Evolutionary conservation across 208 protist genomes (phyloP).

Genomic region (Lotmaria passim): DNA sequence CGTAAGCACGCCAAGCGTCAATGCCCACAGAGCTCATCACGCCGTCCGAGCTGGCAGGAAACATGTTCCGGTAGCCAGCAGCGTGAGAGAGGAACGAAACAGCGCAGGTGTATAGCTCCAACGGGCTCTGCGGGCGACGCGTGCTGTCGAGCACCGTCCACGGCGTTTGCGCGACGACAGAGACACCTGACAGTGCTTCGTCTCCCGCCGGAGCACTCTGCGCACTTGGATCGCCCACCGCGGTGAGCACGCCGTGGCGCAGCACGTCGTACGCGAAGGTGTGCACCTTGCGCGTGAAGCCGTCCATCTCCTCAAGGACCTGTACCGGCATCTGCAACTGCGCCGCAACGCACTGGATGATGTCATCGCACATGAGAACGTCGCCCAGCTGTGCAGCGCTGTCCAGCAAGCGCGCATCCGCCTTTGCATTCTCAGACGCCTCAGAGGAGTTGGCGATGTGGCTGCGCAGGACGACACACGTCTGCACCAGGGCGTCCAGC

Average conservation of each 20-base stretch:
- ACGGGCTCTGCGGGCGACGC: conserved; percentile 15
- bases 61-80: not conserved
- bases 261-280: conserved; percentile 12
- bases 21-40: not conserved
- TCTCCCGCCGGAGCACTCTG: not conserved
- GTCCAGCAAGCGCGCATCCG: not conserved
- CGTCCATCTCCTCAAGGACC: conserved; percentile 18
- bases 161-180: too few relatives aligned
- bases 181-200: not conserved
- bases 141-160: conserved; percentile 9
- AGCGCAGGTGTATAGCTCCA: conserved; percentile 17
- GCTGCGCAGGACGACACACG: not conserved
- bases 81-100: conserved; percentile 9
- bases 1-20: conserved; percentile 3
- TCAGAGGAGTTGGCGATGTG: too few relatives aligned
- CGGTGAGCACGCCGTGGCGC: conserved; percentile 14
- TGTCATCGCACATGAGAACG: not conserved
- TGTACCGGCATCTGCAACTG: conserved; percentile 14
- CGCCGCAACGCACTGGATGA: not conserved
- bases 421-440: not conserved
- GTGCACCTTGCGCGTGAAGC: conserved; percentile 8
- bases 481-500: conserved; percentile 15
- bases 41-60: not conserved
- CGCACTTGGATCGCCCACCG: not conserved
- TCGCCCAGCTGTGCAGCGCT: not conserved